A percentile compares a stretch with the other conserved stretches of the same genome.
Conservation (phyloP, 148 eudicot genomes). For the Polygonum aviculare region DNA sequence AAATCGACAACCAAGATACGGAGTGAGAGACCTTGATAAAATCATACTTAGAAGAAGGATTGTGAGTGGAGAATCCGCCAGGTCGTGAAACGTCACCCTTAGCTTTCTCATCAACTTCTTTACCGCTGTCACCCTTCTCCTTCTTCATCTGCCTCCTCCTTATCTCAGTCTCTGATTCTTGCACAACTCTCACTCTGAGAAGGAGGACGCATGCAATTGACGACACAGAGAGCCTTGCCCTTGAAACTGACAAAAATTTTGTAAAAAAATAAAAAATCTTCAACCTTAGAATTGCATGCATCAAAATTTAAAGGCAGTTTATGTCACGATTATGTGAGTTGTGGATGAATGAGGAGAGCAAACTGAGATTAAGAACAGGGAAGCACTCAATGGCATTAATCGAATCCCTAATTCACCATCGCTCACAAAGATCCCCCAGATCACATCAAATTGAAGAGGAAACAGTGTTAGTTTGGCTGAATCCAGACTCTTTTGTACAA, state of each 20-base stretch:
- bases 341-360: background rate
- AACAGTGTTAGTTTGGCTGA: background rate
- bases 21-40: constrained; percentile 69
- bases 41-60: constrained; percentile 92
- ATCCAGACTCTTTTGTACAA: too few relatives aligned
- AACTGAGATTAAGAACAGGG: background rate
- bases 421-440: background rate
- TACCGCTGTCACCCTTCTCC: constrained; percentile 38
- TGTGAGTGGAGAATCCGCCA: constrained; percentile 51
- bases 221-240: background rate
- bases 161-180: background rate
- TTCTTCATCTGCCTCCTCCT: constrained; percentile 34
- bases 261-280: background rate
- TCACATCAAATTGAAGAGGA: background rate
- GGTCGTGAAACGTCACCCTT: constrained; percentile 21
- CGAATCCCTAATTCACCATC: background rate
- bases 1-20: background rate
- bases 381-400: background rate
- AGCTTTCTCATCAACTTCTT: constrained; percentile 22
- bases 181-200: background rate
- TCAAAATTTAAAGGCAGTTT: background rate
- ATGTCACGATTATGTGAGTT: too few relatives aligned
- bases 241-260: background rate
- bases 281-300: too few relatives aligned
- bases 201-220: background rate